Evolutionary conservation across 2,329 filamentous ascomycete species (phyloP).

Genomic region (Stagonosporopsis rhizophila): DNA sequence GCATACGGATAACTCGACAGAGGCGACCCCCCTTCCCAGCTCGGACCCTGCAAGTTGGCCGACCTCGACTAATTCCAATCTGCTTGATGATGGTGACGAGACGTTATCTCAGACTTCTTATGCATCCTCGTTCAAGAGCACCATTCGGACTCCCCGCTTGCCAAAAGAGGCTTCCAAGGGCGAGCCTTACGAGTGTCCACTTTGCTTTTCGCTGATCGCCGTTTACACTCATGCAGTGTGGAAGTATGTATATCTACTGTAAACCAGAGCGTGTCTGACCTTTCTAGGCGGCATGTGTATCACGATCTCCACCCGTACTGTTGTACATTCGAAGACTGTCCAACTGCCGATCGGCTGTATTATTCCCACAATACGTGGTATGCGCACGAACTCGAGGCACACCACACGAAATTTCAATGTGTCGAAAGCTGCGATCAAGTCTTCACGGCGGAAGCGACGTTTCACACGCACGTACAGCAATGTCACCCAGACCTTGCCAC

Average conservation of each 20-base stretch:
- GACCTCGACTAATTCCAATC: slow-evolving; percentile 2
- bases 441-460: background rate
- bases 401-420: slow-evolving; percentile 29
- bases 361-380: slow-evolving; percentile 33
- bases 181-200: slow-evolving; percentile 42
- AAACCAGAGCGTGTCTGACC: no score
- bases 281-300: slow-evolving; percentile 27
- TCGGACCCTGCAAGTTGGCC: slow-evolving; percentile 12
- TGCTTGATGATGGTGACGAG: slow-evolving; percentile 21
- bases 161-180: slow-evolving; percentile 30
- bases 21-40: slow-evolving; percentile 19
- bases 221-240: slow-evolving; percentile 25
- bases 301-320: slow-evolving; percentile 34
- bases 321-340: slow-evolving; percentile 33
- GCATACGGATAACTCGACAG: slow-evolving; percentile 27
- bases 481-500: background rate
- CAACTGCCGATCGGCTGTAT: slow-evolving; percentile 30
- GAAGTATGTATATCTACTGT: slow-evolving; percentile 11
- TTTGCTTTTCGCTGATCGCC: slow-evolving; percentile 37
- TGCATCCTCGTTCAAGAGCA: slow-evolving; percentile 30
- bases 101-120: slow-evolving; percentile 38
- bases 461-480: background rate
- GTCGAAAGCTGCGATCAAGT: slow-evolving; percentile 4
- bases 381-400: slow-evolving; percentile 32
- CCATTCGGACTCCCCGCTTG: slow-evolving; percentile 31